Percentiles rank a stretch among this genome's conserved stretches.
phyloP scores from a whole-genome alignment of 2,329 filamentous ascomycete species.

The Talaromyces rugulosus region DNA sequence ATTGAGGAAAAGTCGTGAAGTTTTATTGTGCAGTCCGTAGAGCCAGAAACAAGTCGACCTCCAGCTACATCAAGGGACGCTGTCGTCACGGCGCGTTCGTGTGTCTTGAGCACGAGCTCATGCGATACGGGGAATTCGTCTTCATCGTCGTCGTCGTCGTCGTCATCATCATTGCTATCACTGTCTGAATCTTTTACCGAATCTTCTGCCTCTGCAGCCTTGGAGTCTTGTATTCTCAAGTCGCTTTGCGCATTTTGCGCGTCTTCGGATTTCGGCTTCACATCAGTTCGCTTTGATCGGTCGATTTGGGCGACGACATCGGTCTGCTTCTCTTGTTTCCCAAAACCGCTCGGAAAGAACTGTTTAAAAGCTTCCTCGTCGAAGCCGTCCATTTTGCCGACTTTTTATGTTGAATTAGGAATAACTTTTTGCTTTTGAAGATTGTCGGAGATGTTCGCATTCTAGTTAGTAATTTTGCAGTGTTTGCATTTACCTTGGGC shows the following conservation, averaged over 20 bases:
- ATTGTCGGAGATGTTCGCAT: neutral
- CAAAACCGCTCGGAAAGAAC: constrained; percentile 79
- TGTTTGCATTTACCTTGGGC: constrained; percentile 8
- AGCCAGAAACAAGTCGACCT: constrained; percentile 80
- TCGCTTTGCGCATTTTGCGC: constrained; percentile 1
- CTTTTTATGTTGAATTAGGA: neutral
- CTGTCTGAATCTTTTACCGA: constrained; percentile 24
- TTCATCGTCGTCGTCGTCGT: constrained; percentile 64
- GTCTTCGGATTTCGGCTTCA: constrained; percentile 28
- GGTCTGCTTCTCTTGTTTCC: constrained; percentile 70
- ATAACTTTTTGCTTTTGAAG: neutral
- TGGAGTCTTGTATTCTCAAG: neutral
- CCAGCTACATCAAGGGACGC: constrained; percentile 81
- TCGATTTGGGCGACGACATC: constrained; percentile 79
- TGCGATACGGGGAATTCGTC: constrained; percentile 92
- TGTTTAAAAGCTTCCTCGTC: constrained; percentile 45
- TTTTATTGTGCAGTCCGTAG: constrained; percentile 85
- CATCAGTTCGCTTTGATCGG: constrained; percentile 62
- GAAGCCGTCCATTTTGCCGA: constrained; percentile 35
- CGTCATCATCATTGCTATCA: constrained; percentile 50
- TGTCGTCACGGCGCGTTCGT: constrained; percentile 81
- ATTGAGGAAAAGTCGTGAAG: constrained; percentile 94
- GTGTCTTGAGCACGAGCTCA: constrained; percentile 87
- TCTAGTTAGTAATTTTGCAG: constrained; percentile 7
- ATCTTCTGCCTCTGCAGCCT: constrained; percentile 17